Base-by-base conservation (phyloP, 2,329 filamentous ascomycete species). In the Exophiala alcalophila region DNA sequence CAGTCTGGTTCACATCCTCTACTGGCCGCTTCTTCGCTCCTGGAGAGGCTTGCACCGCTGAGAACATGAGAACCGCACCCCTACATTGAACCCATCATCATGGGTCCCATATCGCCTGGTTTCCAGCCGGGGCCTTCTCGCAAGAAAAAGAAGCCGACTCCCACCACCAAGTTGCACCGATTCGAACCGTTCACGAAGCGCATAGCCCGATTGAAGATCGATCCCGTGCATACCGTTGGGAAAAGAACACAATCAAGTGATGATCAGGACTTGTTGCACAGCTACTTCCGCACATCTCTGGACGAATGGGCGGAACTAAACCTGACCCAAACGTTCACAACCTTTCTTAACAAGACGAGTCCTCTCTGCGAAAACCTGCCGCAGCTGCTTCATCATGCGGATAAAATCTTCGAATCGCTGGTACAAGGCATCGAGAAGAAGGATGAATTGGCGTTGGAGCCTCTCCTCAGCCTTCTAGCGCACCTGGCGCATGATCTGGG, bases 401-500 rank as follows among this genome's bases (percentile, higher is more conserved):
- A 86, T 54, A 80, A 80, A 62, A 92, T 98, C 55, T 85, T 95
- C 76, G 80, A 80, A 26, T 64, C 84, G 47, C 72, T 99, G 49
- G 77, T 82, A 47, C 74, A 80, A 58, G 85, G 88, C 57, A 90
- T 97, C 49, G 78, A 81, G 39, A 78, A 78, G 57, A 82, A 83
- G 48, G 88, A 96, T 57, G 79, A 80, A 51, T 77, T 91, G 57
- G 83, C 86, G 2, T 71, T 96, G 47, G 90, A 98, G 60, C 86
- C 92, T 7, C 69, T 98, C 27, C 70, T 98, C 45, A 86, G 86
- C 53, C 77, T 98, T n/a, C 67, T 96, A 46, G 86, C 89, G 9
- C 88, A 92, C 27, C 90, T 98, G 61, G 90, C 92, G n/a, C 89
- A 94, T 62, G 94, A 98, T 59, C 67, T 98, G 42, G 91, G 91